Conservation (phyloP, 257 asterid species). For the Solanum pinnatisectum region DNA sequence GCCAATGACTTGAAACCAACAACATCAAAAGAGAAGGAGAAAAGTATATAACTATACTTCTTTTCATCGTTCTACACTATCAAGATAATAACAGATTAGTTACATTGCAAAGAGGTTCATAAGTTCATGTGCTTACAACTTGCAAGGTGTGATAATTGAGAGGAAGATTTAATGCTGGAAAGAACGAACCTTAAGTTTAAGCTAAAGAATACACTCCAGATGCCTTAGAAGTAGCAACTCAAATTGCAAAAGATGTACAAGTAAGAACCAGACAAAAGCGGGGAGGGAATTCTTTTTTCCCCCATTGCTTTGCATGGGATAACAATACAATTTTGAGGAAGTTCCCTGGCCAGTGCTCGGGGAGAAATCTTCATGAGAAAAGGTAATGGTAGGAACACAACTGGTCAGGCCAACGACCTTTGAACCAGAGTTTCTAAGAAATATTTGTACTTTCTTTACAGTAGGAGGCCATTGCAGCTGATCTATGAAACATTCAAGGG, state of each 20-base stretch:
- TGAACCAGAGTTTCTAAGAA: background rate
- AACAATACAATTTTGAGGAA: background rate
- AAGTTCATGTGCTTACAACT: background rate
- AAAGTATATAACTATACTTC: background rate
- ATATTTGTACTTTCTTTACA: background rate
- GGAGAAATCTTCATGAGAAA: background rate
- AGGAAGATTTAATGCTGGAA: background rate
- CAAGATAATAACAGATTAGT: background rate
- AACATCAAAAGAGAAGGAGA: background rate
- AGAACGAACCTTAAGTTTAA: background rate
- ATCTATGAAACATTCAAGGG: background rate
- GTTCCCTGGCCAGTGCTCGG: background rate
- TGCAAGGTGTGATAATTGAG: background rate
- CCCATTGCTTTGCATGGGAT: background rate
- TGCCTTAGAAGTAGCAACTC: background rate
- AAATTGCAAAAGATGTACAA: background rate
- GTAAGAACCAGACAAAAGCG: background rate
- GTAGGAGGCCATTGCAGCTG: background rate
- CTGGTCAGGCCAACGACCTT: background rate
- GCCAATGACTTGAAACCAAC: background rate
- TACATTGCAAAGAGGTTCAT: background rate
- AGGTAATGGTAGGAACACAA: background rate
- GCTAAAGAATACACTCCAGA: background rate
- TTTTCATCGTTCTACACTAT: background rate
- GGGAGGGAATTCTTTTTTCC: background rate